Evolutionary conservation across 352 stramenopile genomes (phyloP).

Genomic region (Phytophthora citricola): DNA sequence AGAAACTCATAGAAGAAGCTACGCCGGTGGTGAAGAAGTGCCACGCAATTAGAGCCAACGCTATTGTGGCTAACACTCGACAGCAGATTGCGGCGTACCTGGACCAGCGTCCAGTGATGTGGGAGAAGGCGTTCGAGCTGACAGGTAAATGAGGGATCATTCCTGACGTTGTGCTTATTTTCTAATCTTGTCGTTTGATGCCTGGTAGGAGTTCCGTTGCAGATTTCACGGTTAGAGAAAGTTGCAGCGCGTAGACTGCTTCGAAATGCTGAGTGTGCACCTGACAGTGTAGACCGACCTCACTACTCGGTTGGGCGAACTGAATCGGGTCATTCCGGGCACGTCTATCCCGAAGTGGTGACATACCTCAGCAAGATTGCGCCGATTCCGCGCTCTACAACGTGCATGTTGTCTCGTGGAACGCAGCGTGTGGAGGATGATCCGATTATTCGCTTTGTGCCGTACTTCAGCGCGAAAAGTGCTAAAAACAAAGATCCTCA

Average conservation of each 20-base stretch:
- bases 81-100: conserved; percentile 54
- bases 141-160: conserved; percentile 6
- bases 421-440: conserved; percentile 76
- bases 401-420: conserved; percentile 58
- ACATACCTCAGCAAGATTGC: conserved; percentile 54
- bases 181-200: conserved; percentile 4
- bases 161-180: neutral
- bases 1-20: conserved; percentile 49
- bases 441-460: conserved; percentile 83
- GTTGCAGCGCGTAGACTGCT: conserved; percentile 54
- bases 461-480: conserved; percentile 51
- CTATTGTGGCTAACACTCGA: conserved; percentile 45
- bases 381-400: conserved; percentile 64
- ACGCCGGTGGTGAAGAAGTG: conserved; percentile 42
- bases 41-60: conserved; percentile 37
- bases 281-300: conserved; percentile 28
- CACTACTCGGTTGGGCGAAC: conserved; percentile 57
- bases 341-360: conserved; percentile 42
- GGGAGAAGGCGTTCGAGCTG: conserved; percentile 32
- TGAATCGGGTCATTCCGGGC: conserved; percentile 45
- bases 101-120: conserved; percentile 33
- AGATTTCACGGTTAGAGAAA: conserved; percentile 55
- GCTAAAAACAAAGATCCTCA: conserved; percentile 35
- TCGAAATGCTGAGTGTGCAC: conserved; percentile 32
- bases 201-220: conserved; percentile 23